Evolutionary conservation across 2,329 filamentous ascomycete species (phyloP).

Genomic region (Colletotrichum orchidophilum): DNA sequence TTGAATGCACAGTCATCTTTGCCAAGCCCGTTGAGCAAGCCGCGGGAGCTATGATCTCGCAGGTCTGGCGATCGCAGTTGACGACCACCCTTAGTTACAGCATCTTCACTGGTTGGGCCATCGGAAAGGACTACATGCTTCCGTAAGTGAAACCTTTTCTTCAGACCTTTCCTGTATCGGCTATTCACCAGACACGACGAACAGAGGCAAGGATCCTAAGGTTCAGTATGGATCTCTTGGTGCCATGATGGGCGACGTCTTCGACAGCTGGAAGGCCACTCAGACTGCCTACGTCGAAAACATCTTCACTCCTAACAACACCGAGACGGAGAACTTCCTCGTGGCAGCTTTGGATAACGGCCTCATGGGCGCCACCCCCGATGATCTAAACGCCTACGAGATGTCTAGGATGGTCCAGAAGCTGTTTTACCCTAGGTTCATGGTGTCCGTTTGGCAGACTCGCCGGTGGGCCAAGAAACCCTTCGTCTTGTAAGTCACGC

Average conservation of each 20-base stretch:
- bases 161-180: neutral
- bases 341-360: constrained; percentile 6
- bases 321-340: neutral
- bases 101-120: constrained; percentile 13
- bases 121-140: constrained; percentile 19
- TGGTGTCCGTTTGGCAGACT: constrained; percentile 1
- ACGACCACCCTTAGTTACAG: constrained; percentile 2
- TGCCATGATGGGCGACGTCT: constrained; percentile 7
- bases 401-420: constrained; percentile 15
- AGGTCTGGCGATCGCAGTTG: neutral
- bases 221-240: neutral
- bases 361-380: neutral
- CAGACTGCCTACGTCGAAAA: neutral
- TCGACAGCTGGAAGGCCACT: constrained; percentile 14
- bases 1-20: neutral
- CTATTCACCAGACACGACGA: neutral
- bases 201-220: neutral
- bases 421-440: constrained; percentile 5
- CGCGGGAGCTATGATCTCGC: neutral
- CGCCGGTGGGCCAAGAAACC: neutral
- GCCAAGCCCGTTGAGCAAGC: neutral
- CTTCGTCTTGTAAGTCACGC: constrained; percentile 2
- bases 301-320: neutral
- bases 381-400: neutral
- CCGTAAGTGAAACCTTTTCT: neutral